A percentile compares a stretch with the other conserved stretches of the same genome.
Evolutionary conservation across 1,284 basidiomycete genomes (phyloP).

Genomic region (Leccinum colubrinum): DNA sequence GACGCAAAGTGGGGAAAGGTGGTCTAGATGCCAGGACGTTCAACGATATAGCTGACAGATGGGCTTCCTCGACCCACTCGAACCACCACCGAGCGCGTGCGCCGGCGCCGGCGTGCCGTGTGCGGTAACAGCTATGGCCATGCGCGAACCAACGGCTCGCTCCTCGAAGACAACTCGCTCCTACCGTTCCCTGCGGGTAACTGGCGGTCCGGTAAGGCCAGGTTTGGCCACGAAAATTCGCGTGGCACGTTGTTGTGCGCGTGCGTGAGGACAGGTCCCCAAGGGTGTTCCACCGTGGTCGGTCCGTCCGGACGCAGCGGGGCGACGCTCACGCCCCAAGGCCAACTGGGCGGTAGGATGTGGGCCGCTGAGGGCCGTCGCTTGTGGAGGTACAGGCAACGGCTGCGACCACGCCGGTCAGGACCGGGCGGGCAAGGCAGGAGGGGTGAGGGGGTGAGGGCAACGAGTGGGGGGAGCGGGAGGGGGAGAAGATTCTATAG

Average conservation of each 20-base stretch:
- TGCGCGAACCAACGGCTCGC: neutral
- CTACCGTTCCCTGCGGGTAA: neutral
- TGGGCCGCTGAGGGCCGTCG: neutral
- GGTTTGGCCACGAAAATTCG: neutral
- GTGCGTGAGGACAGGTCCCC: neutral
- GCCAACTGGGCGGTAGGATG: neutral
- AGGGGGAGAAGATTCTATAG: neutral
- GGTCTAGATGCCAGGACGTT: no score
- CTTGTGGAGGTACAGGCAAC: neutral
- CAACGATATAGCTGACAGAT: neutral
- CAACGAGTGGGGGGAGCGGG: neutral
- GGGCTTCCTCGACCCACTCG: neutral
- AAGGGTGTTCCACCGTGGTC: neutral
- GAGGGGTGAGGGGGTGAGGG: neutral
- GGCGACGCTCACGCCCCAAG: neutral
- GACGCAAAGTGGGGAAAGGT: neutral
- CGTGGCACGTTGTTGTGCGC: neutral
- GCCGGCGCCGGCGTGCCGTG: neutral
- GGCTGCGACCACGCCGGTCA: neutral
- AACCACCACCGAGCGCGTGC: neutral
- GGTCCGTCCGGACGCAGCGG: neutral
- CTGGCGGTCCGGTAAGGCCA: neutral
- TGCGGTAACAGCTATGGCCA: neutral
- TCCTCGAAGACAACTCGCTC: neutral
- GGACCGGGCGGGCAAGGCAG: neutral